Evolutionary conservation across 1,139 yeast genomes (phyloP).

Genomic region (Debaryomyces psychrophilus): DNA sequence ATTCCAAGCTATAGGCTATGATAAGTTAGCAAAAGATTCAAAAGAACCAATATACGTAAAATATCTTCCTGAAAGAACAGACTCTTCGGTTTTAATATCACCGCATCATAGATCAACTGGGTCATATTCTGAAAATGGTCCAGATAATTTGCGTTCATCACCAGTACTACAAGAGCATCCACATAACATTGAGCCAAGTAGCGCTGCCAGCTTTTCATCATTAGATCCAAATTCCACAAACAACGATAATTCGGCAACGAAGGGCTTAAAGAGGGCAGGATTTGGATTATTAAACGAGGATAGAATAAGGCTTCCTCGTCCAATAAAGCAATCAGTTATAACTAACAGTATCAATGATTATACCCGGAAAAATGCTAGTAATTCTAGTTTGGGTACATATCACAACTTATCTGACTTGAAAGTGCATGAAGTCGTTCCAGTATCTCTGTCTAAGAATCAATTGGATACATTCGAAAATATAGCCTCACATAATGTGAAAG

Average conservation of each 20-base stretch:
- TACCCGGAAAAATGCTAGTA: not conserved
- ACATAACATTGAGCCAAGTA: not conserved
- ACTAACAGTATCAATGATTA: not conserved
- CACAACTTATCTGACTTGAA: not conserved
- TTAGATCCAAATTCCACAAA: slow-evolving; percentile 32
- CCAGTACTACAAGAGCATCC: not conserved
- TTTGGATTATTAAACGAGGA: slow-evolving; percentile 33
- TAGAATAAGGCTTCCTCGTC: not conserved
- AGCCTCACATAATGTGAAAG: not conserved
- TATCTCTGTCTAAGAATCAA: not conserved
- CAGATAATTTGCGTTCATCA: not conserved
- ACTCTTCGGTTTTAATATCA: slow-evolving; percentile 6
- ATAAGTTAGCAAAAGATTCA: slow-evolving; percentile 24
- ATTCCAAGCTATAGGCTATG: slow-evolving; percentile 43
- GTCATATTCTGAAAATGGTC: not conserved
- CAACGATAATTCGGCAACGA: slow-evolving; percentile 16
- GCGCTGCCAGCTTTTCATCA: slow-evolving; percentile 26
- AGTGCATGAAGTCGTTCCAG: not conserved
- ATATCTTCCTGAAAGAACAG: slow-evolving; percentile 28
- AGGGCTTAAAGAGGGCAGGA: slow-evolving; percentile 29
- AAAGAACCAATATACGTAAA: slow-evolving; percentile 36
- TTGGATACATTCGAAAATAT: not conserved
- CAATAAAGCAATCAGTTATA: not conserved
- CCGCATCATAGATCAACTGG: slow-evolving; percentile 20
- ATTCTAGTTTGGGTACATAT: not conserved